phyloP scores from a whole-genome alignment of 257 asterid species.

The Nicotiana tomentosiformis region DNA sequence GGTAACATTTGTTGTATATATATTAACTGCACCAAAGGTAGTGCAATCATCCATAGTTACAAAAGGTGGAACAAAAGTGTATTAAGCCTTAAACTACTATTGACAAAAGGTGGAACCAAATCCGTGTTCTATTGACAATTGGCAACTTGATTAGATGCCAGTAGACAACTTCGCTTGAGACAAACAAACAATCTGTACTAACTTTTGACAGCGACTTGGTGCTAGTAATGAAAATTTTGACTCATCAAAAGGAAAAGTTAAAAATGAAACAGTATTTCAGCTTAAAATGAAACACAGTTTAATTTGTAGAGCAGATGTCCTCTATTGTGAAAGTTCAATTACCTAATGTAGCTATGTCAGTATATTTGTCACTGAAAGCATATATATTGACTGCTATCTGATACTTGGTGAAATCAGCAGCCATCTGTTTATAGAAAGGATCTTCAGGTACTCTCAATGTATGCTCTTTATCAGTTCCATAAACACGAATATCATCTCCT shows the following conservation, averaged over 20 bases:
- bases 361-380: constrained; percentile 89
- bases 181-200: neutral
- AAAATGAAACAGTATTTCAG: neutral
- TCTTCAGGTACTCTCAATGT: constrained; percentile 82
- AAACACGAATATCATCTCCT: constrained; percentile 75
- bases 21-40: too few species aligned
- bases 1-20: too few species aligned
- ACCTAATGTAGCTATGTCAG: constrained; percentile 94
- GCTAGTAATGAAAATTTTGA: neutral
- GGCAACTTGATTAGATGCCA: neutral
- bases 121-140: neutral
- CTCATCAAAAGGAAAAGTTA: neutral
- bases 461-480: constrained; percentile 93
- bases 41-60: too few species aligned
- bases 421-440: constrained; percentile 99
- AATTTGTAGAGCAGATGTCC: neutral
- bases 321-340: neutral
- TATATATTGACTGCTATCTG: constrained; percentile 92
- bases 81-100: too few species aligned
- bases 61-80: too few species aligned
- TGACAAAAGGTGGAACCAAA: too few species aligned
- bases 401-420: constrained; percentile 96
- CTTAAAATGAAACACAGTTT: neutral
- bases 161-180: neutral
- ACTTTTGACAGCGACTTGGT: neutral